A percentile compares a stretch with the other conserved stretches of the same genome.
These are phyloP conservation scores for Wakefieldia striispora DNA, from an alignment of 768 basidiomycete species.

Conservation along the genomic window DNA sequence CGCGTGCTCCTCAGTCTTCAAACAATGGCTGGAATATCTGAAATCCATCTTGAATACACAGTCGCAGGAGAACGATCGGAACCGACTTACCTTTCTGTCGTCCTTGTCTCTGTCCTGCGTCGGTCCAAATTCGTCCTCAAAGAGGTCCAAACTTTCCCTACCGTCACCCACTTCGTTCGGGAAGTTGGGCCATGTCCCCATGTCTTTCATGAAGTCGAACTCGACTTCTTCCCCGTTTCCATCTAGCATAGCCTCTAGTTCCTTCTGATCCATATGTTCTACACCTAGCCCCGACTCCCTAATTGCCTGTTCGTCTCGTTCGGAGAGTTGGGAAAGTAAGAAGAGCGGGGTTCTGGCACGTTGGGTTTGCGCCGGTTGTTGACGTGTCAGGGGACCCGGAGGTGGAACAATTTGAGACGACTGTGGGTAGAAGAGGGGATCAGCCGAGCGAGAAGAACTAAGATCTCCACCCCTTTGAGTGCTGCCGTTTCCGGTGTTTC, in stretches of 20 bases:
- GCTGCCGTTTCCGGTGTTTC: background rate
- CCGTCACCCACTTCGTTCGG: slow-evolving; percentile 8
- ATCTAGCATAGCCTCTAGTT: slow-evolving; percentile 48
- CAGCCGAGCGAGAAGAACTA: slow-evolving; percentile 3
- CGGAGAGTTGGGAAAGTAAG: slow-evolving; percentile 63
- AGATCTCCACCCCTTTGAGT: slow-evolving; percentile 2
- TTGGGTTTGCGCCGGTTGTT: slow-evolving; percentile 5
- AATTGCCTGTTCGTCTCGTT: slow-evolving; percentile 50
- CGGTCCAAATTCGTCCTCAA: slow-evolving; percentile 34
- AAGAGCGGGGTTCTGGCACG: slow-evolving; percentile 31
- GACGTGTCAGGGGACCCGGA: slow-evolving; percentile 1
- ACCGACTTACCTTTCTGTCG: slow-evolving; percentile 23
- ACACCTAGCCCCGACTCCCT: slow-evolving; percentile 63
- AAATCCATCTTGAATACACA: background rate
- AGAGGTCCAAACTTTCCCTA: slow-evolving; percentile 27
- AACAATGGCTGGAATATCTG: slow-evolving; percentile 34
- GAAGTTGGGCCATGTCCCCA: background rate
- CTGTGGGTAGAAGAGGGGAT: slow-evolving; percentile 26
- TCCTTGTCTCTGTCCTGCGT: slow-evolving; percentile 28
- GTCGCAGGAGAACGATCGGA: background rate
- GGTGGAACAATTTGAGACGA: slow-evolving; percentile 20
- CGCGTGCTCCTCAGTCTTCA: slow-evolving; percentile 27
- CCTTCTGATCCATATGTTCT: slow-evolving; percentile 62
- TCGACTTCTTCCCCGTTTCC: slow-evolving; percentile 35
- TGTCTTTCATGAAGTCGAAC: slow-evolving; percentile 16